Evolutionary conservation across 495 filamentous ascomycete species (phyloP).

Genomic region (Penicillium mononematosum): DNA sequence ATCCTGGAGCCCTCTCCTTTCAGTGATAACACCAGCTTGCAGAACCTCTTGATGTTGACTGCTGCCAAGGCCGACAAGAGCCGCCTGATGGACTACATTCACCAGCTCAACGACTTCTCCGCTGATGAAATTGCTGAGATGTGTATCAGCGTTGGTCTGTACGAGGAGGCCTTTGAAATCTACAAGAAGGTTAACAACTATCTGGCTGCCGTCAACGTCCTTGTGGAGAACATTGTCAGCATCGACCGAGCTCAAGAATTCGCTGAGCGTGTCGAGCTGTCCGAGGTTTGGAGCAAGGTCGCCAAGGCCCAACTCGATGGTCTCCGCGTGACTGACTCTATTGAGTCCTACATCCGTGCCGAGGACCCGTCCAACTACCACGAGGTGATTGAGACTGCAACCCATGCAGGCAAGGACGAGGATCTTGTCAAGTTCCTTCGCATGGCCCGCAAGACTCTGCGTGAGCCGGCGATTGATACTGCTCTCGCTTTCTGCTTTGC

Average conservation of each 20-base stretch:
- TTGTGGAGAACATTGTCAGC: slow-evolving; percentile 96
- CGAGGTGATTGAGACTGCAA: slow-evolving; percentile 95
- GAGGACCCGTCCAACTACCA: slow-evolving; percentile 87
- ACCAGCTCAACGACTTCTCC: slow-evolving; percentile 83
- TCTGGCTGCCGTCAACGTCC: slow-evolving; percentile 79
- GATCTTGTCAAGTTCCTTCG: slow-evolving; percentile 95
- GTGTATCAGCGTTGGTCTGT: slow-evolving; percentile 91
- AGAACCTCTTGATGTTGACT: slow-evolving; percentile 96
- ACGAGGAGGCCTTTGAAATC: slow-evolving; percentile 97
- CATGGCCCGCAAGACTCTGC: slow-evolving; percentile 95
- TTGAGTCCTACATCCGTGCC: slow-evolving; percentile 96
- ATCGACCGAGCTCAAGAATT: slow-evolving; percentile 97
- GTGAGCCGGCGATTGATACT: slow-evolving; percentile 93
- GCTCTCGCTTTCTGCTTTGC: slow-evolving; percentile 91
- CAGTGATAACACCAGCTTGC: slow-evolving; percentile 93
- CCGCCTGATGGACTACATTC: slow-evolving; percentile 95
- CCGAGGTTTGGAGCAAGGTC: slow-evolving; percentile 99
- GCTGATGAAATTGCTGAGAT: slow-evolving; percentile 89
- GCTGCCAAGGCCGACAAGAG: slow-evolving; percentile 95
- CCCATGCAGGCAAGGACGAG: slow-evolving; percentile 95
- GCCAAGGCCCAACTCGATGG: slow-evolving; percentile 98
- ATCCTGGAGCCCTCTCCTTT: slow-evolving; percentile 96
- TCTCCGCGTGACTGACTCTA: slow-evolving; percentile 86
- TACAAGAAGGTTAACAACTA: slow-evolving; percentile 97
- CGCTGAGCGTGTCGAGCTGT: slow-evolving; percentile 90